Base-by-base conservation (phyloP, 176 grass and related monocot genomes). In the Aegilops tauschii region DNA sequence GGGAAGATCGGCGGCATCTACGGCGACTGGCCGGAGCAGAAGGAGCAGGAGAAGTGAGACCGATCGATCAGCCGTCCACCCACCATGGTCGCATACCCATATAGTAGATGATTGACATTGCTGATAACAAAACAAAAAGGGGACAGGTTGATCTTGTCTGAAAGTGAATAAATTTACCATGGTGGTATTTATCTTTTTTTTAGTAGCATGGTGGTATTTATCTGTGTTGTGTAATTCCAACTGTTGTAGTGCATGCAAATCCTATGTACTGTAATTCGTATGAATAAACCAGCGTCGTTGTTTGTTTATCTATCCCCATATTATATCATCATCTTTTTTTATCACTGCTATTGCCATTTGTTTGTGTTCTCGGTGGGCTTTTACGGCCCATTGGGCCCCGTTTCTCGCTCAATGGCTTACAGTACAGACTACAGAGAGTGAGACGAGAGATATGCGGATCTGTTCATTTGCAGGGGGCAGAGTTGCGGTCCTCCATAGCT, bases 21-120 rank as follows among this genome's bases (percentile, higher is more conserved):
- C 64, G 90, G 62, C 82, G 86, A 91, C 90, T 91, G 69, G 86
- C 77, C 69, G 36, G 36, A 7, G 86, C 77, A 64, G 61, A 86
- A 82, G 49, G 0, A 3, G 8, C 21, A 69, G 47, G 28, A 70
- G 35, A 8, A 28, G 45, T 70, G 63, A 29, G 29, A 9, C 30
- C 42, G 39, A 74, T 47, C 18, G 28, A 10, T 14, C 73, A 3
- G 29, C 4, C 73, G 1, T 30, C 29, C 73, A 30, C 29, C 18
- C 29, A 30, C 81, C 75, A 13, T 74, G 49, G 14, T 32, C 56
- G 31, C 65, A 52, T 28, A 32, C 17, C 58, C 2, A 49, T 30
- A 29, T 75, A 74, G 10, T 82, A 80, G 30, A 71, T 58, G 67
- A 28, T 68, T 50, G 21, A 65, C 50, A 27, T 64, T 47, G 75